Conservation (phyloP, 1,139 yeast species). For the Sugiyamaella pinicola region DNA sequence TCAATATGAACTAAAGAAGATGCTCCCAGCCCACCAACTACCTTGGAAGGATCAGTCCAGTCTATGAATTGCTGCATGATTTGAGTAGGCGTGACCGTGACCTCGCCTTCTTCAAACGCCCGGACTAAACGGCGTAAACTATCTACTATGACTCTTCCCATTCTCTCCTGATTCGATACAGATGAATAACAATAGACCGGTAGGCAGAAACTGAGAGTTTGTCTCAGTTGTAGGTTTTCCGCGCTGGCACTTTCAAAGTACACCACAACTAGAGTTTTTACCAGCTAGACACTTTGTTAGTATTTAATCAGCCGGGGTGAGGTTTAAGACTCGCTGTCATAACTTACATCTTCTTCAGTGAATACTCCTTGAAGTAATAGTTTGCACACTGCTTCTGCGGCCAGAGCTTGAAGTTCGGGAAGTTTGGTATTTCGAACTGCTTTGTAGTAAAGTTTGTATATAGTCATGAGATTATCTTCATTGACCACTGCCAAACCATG, state of each 20-base stretch:
- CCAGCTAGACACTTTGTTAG: slow-evolving; percentile 41
- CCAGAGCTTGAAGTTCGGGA: slow-evolving; percentile 72
- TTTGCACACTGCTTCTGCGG: slow-evolving; percentile 88
- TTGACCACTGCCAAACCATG: slow-evolving; percentile 74
- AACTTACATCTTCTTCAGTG: slow-evolving; percentile 56
- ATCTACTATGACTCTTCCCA: slow-evolving; percentile 68
- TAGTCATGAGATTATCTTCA: slow-evolving; percentile 59
- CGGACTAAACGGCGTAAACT: slow-evolving; percentile 60
- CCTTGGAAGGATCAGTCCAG: slow-evolving; percentile 81
- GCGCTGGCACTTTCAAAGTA: slow-evolving; percentile 73
- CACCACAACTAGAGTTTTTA: slow-evolving; percentile 69
- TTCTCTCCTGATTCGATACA: slow-evolving; percentile 65
- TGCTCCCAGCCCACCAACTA: slow-evolving; percentile 55
- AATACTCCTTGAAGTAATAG: slow-evolving; percentile 76
- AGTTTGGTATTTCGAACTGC: slow-evolving; percentile 56
- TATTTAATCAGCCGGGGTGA: not conserved
- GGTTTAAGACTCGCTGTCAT: not conserved
- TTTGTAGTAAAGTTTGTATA: slow-evolving; percentile 68
- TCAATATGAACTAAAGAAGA: slow-evolving; percentile 59
- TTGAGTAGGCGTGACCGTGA: slow-evolving; percentile 55
- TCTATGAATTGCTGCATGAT: slow-evolving; percentile 74
- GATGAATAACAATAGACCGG: slow-evolving; percentile 91
- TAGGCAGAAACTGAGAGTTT: slow-evolving; percentile 81
- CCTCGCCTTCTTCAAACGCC: slow-evolving; percentile 47
- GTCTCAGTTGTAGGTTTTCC: slow-evolving; percentile 68